Base-by-base conservation (phyloP, 257 asterid species). In the Ilex aquifolium region DNA sequence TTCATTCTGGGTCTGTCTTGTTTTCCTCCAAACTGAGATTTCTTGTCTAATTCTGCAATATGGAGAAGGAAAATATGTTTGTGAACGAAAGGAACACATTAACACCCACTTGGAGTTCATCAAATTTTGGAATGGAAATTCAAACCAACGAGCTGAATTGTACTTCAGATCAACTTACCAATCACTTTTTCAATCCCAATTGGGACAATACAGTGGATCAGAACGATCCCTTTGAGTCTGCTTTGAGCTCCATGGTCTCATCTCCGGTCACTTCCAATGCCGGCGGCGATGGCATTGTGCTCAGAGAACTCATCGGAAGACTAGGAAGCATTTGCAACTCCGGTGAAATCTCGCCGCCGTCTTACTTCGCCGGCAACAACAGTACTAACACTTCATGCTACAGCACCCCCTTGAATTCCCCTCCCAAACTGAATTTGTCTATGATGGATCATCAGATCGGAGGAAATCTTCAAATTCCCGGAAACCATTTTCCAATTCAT, bases 231-330 rank as follows among this genome's bases (percentile, higher is more conserved):
- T 84, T 85, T 31, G 94, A 88, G 72, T 91, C 96, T 1, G 95
- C 96, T 53, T 72, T 91, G 73, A 91, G 96, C 75, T 91, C 97
- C 5, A 88, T 88, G 94, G 97, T 88, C 5, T 91, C 97, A 1
- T 91, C 97, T 16, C 96, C 97, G 10, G 79, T 82, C 0, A 71
- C 83, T 0, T 77, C 91, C 3, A 59, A 66, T 51, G 69, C 79
- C 49, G 72, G 75, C 61, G 80, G 76, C 30, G 88, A 83, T 13
- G 77, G 67, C 61, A 68, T 80, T 70, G 91, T 80, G 30, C 67
- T 88, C 14, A 70, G 83, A 49, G 97, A 91, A 56, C 82, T 91
- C 2, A 88, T 88, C 31, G 97, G 96, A 13, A 72, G 90, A 49
- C 76, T 85, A 8, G 96, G 95, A 6, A 82, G 81, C 70, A 83